phyloP scores from a whole-genome alignment of 176 grass and related monocot species.

The Oropetium thomaeum region DNA sequence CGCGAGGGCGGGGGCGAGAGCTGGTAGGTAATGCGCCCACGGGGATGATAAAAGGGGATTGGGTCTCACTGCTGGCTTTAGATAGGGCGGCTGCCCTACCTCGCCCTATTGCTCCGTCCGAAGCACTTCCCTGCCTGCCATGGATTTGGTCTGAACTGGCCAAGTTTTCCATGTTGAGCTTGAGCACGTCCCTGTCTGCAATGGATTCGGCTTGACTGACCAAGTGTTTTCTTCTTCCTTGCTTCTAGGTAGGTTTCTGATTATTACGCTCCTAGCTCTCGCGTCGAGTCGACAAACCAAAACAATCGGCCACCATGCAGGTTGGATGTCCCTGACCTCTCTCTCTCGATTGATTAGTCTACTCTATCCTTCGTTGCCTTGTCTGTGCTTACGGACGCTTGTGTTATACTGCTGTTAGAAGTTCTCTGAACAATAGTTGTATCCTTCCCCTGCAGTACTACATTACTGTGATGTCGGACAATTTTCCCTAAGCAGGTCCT shows the following conservation, averaged over 20 bases:
- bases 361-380: neutral
- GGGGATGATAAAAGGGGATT: no score
- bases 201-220: neutral
- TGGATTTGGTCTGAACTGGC: no score
- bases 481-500: neutral
- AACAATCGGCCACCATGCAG: constrained; percentile 38
- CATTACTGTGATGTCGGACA: no score
- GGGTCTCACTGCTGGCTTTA: no score
- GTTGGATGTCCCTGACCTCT: constrained; percentile 3
- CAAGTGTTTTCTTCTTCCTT: neutral
- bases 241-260: neutral
- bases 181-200: neutral
- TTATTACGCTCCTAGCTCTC: neutral
- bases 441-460: neutral
- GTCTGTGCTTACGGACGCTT: neutral
- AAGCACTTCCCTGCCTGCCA: no score
- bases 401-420: neutral
- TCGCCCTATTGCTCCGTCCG: no score
- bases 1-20: no score
- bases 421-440: neutral
- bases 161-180: neutral
- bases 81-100: no score
- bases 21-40: no score
- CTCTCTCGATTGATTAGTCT: neutral
- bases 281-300: neutral